phyloP scores from a whole-genome alignment of 2,329 filamentous ascomycete species.

The Davidsoniella eucalypti region DNA sequence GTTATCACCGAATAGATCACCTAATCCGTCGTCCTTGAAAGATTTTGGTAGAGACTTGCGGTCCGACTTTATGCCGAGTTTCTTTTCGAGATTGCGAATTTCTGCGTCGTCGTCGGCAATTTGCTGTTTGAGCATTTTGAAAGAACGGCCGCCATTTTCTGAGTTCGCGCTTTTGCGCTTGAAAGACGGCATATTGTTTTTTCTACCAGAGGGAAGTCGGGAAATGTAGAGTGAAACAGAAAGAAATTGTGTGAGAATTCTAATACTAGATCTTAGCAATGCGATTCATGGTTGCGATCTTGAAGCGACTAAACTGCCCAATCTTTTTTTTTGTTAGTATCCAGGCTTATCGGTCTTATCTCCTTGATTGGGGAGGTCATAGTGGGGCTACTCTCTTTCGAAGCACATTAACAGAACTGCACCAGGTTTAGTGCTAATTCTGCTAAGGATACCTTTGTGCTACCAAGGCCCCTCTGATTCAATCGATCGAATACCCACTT shows the following conservation, averaged over 20 bases:
- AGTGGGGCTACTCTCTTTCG: slow-evolving; percentile 1
- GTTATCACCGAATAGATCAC: slow-evolving; percentile 57
- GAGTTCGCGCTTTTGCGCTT: slow-evolving; percentile 7
- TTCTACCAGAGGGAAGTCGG: background rate
- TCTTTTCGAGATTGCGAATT: slow-evolving; percentile 75
- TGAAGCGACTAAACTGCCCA: background rate
- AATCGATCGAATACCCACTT: background rate
- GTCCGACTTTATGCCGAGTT: slow-evolving; percentile 61
- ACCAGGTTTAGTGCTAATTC: no score
- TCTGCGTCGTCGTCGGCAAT: slow-evolving; percentile 73
- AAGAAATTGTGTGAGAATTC: background rate
- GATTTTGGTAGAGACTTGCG: slow-evolving; percentile 57
- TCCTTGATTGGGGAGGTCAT: slow-evolving; percentile 1
- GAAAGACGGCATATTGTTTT: slow-evolving; percentile 2
- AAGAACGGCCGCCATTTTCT: slow-evolving; percentile 4
- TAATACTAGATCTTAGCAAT: no score
- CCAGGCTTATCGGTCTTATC: slow-evolving; percentile 10
- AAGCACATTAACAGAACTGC: no score
- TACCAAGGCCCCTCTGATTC: background rate
- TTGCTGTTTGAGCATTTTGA: slow-evolving; percentile 34
- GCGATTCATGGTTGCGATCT: background rate
- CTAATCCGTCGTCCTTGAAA: slow-evolving; percentile 70
- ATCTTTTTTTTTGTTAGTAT: slow-evolving; percentile 8
- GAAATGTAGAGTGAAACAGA: background rate
- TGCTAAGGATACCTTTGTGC: no score